phyloP scores from a whole-genome alignment of 2,329 filamentous ascomycete genomes.

The Cladosporium sp. region DNA sequence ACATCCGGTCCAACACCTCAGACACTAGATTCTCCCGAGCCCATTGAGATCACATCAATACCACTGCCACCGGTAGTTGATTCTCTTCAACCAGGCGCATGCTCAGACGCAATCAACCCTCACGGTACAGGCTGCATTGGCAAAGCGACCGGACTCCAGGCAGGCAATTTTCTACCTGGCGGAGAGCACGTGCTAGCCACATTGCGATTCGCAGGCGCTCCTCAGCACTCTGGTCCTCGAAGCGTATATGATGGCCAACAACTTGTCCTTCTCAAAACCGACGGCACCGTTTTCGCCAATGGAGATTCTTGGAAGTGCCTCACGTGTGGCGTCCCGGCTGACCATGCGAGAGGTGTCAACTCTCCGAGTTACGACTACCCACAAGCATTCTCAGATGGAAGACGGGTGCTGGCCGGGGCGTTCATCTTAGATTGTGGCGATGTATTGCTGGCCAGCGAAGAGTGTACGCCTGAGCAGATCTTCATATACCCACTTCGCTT shows the following conservation, averaged over 20 bases:
- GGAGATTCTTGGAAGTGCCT: constrained; percentile 48
- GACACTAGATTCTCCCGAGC: constrained; percentile 24
- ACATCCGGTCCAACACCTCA: too few relatives aligned
- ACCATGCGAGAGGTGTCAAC: constrained; percentile 13
- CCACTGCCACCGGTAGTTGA: constrained; percentile 36
- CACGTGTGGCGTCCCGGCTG: constrained; percentile 39
- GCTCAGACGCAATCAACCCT: constrained; percentile 33
- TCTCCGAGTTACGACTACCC: constrained; percentile 36
- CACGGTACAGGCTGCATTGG: constrained; percentile 37
- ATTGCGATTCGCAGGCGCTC: constrained; percentile 42
- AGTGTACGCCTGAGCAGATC: constrained; percentile 35
- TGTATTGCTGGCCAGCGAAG: constrained; percentile 30
- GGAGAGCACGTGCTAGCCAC: constrained; percentile 40
- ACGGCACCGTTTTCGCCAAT: constrained; percentile 39
- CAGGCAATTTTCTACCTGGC: constrained; percentile 39
- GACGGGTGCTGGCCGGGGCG: constrained; percentile 31
- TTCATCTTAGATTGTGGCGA: constrained; percentile 37
- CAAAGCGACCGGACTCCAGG: constrained; percentile 22
- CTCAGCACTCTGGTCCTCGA: constrained; percentile 34
- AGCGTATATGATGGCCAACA: constrained; percentile 43
- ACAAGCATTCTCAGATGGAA: constrained; percentile 40
- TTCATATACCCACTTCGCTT: constrained; percentile 42
- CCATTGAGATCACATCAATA: constrained; percentile 34
- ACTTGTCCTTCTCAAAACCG: constrained; percentile 41
- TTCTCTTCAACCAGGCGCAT: constrained; percentile 28